Conservation (phyloP, 345 rosid species). For the Noccaea caerulescens region DNA sequence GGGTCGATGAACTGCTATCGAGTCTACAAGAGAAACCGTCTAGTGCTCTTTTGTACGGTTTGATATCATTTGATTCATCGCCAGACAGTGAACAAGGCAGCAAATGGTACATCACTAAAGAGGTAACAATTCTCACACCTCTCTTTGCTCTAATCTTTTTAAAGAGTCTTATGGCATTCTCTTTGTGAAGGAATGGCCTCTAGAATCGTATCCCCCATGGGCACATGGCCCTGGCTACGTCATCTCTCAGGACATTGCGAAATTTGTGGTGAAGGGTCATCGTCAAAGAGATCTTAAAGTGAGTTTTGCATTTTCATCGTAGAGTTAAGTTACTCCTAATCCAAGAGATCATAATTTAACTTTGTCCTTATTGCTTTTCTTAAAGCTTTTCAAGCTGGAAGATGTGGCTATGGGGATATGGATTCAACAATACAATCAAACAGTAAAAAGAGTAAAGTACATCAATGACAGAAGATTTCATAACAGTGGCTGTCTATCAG, state of each 20-base stretch:
- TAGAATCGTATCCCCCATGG: slow-evolving; percentile 84
- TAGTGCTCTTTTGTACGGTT: slow-evolving; percentile 70
- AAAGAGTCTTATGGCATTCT: neutral
- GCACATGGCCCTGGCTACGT: slow-evolving; percentile 97
- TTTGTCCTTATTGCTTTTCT: neutral
- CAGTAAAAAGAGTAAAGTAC: slow-evolving; percentile 62
- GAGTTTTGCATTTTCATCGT: slow-evolving; percentile 26
- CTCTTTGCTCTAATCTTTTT: slow-evolving; percentile 28
- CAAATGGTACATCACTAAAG: slow-evolving; percentile 78
- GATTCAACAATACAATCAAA: slow-evolving; percentile 69
- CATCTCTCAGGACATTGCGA: slow-evolving; percentile 74
- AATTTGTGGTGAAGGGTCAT: slow-evolving; percentile 72
- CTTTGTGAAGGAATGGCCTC: slow-evolving; percentile 74
- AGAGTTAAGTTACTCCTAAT: neutral
- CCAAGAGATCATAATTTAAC: too few relatives aligned
- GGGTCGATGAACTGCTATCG: slow-evolving; percentile 75
- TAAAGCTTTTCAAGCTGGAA: slow-evolving; percentile 86
- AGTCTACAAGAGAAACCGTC: slow-evolving; percentile 66
- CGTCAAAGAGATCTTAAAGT: slow-evolving; percentile 71
- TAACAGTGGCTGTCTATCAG: slow-evolving; percentile 71
- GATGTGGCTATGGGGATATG: slow-evolving; percentile 98
- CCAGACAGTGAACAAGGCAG: slow-evolving; percentile 80
- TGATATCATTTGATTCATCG: slow-evolving; percentile 67
- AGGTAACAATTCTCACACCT: slow-evolving; percentile 50
- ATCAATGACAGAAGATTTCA: slow-evolving; percentile 68